Base-by-base conservation (phyloP, 352 stramenopile species). In the Thalassiosira hispida region DNA sequence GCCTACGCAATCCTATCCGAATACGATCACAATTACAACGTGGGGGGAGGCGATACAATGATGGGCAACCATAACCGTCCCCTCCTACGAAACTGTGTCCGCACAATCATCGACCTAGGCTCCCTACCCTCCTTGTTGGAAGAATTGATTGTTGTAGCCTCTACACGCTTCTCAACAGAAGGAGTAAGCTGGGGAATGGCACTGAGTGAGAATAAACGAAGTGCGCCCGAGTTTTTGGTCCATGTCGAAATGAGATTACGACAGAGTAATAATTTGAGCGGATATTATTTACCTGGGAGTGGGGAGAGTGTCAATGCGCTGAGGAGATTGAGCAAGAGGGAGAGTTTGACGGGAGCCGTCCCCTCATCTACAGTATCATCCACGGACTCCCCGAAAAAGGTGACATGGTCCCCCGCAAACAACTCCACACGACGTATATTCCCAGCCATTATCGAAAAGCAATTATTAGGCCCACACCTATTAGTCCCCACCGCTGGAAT, bases 391-490 rank as follows among this genome's bases (percentile, higher is more conserved):
- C 8, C 18, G n/a, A 8, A 40, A n/a, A 20, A 18, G 40, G 55
- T 81, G n/a, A 55, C 55, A 22, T 81, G 72, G 70, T 66, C 31
- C 2, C 33, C 35, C 20, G 38, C 40, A 11, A 53, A 72, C 42
- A 77, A 76, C 20, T 52, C 18, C 20, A 73, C 51, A 22, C 42
- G 52, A 18, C 53, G 68, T 38, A 63, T 91, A 83, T 60, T 80
- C 22, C 47, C 73, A 61, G 23, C 77, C 16, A 69, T 93, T 9
- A 69, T 93, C 40, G 88, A 93, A 73, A 78, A 78, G 29, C 49
- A 82, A 42, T 64, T 93, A 3, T 77, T 91, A 9, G 53, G 62
- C 20, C 82, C 86, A 0, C 83, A 91, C 64, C 72, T 90, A 20
- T 29, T 71, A 22, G 2, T 72, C 3, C 53, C 69, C 7, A 40